Evolutionary conservation across 495 filamentous ascomycete species (phyloP).

Genomic region (Aspergillus funiculosus): DNA sequence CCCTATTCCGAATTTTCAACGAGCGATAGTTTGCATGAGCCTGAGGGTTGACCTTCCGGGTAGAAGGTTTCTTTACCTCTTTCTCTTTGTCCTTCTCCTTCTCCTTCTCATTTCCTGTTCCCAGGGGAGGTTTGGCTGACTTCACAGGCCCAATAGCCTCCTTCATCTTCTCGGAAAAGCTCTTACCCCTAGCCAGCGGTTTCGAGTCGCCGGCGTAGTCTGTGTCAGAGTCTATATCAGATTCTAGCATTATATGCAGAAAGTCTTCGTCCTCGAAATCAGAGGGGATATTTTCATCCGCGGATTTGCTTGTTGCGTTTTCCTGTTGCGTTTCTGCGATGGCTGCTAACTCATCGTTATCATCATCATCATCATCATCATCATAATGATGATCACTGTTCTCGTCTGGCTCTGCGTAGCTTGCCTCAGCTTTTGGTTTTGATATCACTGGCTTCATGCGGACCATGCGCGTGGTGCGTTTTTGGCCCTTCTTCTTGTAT

Average conservation of each 20-base stretch:
- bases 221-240: conserved; percentile 28
- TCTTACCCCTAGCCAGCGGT: conserved; percentile 26
- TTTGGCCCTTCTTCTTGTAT: conserved; percentile 92
- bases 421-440: conserved; percentile 23
- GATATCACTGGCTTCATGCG: conserved; percentile 58
- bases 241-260: conserved; percentile 32
- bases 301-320: background rate
- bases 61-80: conserved; percentile 49
- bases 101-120: conserved; percentile 32
- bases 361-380: conserved; percentile 19
- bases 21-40: conserved; percentile 80
- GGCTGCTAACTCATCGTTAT: conserved; percentile 28
- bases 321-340: conserved; percentile 36
- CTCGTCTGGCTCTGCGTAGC: conserved; percentile 14
- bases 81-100: conserved; percentile 28
- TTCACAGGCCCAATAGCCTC: conserved; percentile 33
- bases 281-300: background rate
- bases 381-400: conserved; percentile 17
- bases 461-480: conserved; percentile 74
- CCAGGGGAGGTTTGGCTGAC: conserved; percentile 7
- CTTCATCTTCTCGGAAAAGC: conserved; percentile 42
- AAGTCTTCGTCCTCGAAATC: conserved; percentile 29
- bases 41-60: conserved; percentile 63
- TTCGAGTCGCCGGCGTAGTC: conserved; percentile 27
- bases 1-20: conserved; percentile 66